phyloP scores from a whole-genome alignment of 371 early-diverging fungal genomes.

The Mucor sp. region DNA sequence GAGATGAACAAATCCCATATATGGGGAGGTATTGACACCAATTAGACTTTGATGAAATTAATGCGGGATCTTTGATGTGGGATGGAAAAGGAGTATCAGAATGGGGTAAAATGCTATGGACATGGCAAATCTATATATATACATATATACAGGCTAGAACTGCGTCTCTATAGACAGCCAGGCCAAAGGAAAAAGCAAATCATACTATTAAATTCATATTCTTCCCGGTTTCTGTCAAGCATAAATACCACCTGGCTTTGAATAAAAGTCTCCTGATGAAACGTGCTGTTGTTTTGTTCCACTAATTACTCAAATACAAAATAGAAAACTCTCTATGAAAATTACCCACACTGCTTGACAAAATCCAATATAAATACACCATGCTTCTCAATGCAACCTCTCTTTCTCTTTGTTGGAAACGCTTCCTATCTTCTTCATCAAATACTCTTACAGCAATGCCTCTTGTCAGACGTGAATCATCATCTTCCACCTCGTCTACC shows the following conservation, averaged over 20 bases:
- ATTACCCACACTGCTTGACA: background rate
- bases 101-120: background rate
- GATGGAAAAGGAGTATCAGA: background rate
- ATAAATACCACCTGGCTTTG: conserved; percentile 1
- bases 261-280: conserved; percentile 7
- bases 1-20: background rate
- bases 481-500: conserved; percentile 5
- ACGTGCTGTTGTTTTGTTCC: background rate
- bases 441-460: background rate
- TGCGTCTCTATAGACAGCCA: background rate
- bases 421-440: background rate
- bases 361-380: background rate
- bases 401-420: conserved; percentile 3
- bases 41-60: background rate
- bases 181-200: too few species aligned
- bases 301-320: background rate
- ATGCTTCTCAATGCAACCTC: background rate
- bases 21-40: background rate
- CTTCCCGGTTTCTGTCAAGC: background rate
- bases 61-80: background rate
- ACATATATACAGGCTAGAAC: background rate
- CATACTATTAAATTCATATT: background rate
- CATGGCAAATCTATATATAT: too few species aligned
- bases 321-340: background rate
- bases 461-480: conserved; percentile 9